phyloP scores from a whole-genome alignment of 176 grass and related monocot genomes.

The Areca catechu region DNA sequence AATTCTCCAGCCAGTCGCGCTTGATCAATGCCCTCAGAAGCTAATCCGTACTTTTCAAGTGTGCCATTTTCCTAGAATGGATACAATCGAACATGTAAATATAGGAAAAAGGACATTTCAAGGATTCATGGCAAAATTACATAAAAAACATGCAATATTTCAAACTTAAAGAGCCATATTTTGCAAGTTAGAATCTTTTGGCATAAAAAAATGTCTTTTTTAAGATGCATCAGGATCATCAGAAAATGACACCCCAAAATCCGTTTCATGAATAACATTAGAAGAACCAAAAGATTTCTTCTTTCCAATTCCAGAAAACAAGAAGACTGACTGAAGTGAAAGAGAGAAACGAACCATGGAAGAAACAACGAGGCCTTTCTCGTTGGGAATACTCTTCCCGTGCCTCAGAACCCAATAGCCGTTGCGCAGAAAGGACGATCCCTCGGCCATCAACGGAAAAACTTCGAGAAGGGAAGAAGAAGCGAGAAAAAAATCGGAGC shows the following conservation, averaged over 20 bases:
- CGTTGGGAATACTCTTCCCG: conserved; percentile 77
- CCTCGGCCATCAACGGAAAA: conserved; percentile 1
- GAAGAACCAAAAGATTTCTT: too few species aligned
- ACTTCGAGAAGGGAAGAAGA: too few species aligned
- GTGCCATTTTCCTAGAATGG: conserved; percentile 57
- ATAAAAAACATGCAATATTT: too few species aligned
- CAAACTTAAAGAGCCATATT: too few species aligned
- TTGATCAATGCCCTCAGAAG: conserved; percentile 54
- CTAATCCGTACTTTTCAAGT: conserved; percentile 54
- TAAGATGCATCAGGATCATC: too few species aligned
- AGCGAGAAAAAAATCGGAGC: too few species aligned
- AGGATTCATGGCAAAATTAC: too few species aligned
- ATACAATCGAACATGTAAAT: not conserved
- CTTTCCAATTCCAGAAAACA: too few species aligned
- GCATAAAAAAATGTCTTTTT: too few species aligned
- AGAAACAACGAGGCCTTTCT: conserved; percentile 68
- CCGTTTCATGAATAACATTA: too few species aligned
- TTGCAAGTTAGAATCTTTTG: too few species aligned
- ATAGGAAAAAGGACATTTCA: not conserved
- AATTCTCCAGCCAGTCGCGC: conserved; percentile 54
- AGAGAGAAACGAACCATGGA: conserved; percentile 39
- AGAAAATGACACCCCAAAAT: too few species aligned
- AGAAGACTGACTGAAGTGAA: not conserved
- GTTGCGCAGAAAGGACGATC: conserved; percentile 29
- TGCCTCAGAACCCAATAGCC: conserved; percentile 83